Conservation (phyloP, 2,329 filamentous ascomycete genomes). For the Tolypocladium pustulatum region DNA sequence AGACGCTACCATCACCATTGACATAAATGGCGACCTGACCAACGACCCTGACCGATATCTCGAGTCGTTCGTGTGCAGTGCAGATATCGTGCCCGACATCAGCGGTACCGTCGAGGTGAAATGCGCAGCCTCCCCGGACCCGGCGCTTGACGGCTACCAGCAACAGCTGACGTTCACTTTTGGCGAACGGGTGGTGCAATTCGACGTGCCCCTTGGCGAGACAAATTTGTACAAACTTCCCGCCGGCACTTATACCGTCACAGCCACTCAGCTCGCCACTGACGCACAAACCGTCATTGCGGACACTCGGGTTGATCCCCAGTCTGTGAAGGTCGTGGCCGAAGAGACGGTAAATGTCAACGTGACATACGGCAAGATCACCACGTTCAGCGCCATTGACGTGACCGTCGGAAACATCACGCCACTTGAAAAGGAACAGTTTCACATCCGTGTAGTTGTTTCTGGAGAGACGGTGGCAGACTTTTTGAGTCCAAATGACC, state of each 20-base stretch:
- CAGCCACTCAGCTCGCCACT: background rate
- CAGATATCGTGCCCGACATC: background rate
- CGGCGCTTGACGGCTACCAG: background rate
- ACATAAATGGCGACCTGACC: conserved; percentile 1
- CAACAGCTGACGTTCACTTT: background rate
- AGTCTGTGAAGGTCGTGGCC: background rate
- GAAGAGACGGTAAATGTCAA: background rate
- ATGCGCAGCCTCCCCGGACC: background rate
- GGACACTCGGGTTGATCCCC: background rate
- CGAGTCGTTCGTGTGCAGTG: background rate
- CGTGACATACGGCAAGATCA: background rate
- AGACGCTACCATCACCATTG: background rate
- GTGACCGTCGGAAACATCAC: background rate
- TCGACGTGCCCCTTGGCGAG: background rate
- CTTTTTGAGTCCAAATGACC: background rate
- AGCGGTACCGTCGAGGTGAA: background rate
- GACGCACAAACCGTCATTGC: background rate
- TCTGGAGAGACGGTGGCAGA: background rate
- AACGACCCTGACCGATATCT: background rate
- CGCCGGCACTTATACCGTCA: background rate
- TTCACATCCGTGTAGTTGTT: background rate
- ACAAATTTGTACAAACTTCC: background rate
- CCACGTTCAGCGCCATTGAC: background rate
- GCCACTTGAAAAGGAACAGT: background rate
- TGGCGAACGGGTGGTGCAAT: background rate